Percentiles rank a stretch among this genome's conserved stretches.
These are phyloP conservation scores for Phyllachora maydis DNA, from an alignment of 2,329 filamentous ascomycete species.

Conservation along the genomic window DNA sequence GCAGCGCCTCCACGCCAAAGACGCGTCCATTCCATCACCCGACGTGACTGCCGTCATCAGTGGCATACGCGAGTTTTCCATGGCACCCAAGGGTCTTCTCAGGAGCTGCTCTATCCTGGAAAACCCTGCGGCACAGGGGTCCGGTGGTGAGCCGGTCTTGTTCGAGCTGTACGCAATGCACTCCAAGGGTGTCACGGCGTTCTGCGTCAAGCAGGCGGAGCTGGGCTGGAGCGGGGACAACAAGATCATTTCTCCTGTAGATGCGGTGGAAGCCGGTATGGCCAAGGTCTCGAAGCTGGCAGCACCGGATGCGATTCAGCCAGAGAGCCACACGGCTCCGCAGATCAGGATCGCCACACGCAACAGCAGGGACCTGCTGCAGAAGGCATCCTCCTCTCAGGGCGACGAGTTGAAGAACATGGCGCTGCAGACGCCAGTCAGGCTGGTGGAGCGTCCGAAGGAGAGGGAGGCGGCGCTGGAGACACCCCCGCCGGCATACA, in stretches of 20 bases:
- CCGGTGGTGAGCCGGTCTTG: conserved; percentile 48
- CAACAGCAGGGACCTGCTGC: conserved; percentile 14
- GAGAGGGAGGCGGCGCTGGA: conserved; percentile 19
- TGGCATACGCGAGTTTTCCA: conserved; percentile 87
- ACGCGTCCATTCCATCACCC: conserved; percentile 56
- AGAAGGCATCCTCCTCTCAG: conserved; percentile 10
- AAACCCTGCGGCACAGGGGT: conserved; percentile 41
- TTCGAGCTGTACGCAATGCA: conserved; percentile 98
- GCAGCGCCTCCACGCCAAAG: conserved; percentile 52
- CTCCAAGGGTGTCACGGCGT: conserved; percentile 83
- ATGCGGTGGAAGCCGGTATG: conserved; percentile 53
- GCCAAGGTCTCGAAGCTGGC: conserved; percentile 53
- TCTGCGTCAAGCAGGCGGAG: conserved; percentile 72
- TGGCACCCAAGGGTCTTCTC: conserved; percentile 66
- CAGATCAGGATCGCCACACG: conserved; percentile 14
- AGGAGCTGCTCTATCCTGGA: conserved; percentile 80
- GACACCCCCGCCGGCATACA: conserved; percentile 9
- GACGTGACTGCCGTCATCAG: conserved; percentile 96
- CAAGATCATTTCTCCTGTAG: conserved; percentile 61
- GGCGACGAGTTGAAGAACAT: conserved; percentile 11
- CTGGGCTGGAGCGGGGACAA: conserved; percentile 83
- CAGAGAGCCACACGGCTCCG: conserved; percentile 14
- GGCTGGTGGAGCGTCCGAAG: not conserved
- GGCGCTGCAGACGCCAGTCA: not conserved
- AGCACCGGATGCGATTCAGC: not conserved